These are phyloP conservation scores for Biscogniauxia sp. DNA, from an alignment of 2,329 filamentous ascomycete species.

Conservation along the genomic window DNA sequence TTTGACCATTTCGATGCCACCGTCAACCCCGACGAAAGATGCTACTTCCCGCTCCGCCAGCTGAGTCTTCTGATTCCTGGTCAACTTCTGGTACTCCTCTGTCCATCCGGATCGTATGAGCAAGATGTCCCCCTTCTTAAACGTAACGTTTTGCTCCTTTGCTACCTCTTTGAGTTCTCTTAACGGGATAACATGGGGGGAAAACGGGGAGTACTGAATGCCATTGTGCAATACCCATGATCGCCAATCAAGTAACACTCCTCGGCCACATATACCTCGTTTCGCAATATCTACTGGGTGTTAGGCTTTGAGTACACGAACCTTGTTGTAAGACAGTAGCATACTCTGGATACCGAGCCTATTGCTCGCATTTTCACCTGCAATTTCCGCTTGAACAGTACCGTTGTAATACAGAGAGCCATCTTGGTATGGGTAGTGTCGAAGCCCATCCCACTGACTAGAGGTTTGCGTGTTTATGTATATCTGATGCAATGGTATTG, in stretches of 20 bases:
- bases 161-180: slow-evolving; percentile 34
- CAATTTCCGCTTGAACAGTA: slow-evolving; percentile 40
- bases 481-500: not conserved
- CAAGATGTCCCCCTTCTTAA: slow-evolving; percentile 51
- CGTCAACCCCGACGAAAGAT: slow-evolving; percentile 8
- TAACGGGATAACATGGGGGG: slow-evolving; percentile 36
- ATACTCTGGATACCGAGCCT: slow-evolving; percentile 45
- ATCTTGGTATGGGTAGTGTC: slow-evolving; percentile 38
- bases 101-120: slow-evolving; percentile 42
- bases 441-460: slow-evolving; percentile 51
- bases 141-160: slow-evolving; percentile 40
- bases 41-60: slow-evolving; percentile 41
- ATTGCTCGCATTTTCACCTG: slow-evolving; percentile 37
- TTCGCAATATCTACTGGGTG: not conserved
- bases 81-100: slow-evolving; percentile 14
- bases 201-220: slow-evolving; percentile 40
- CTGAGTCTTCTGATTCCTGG: slow-evolving; percentile 28
- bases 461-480: not conserved
- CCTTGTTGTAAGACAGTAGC: not conserved
- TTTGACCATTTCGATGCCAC: slow-evolving; percentile 30
- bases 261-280: slow-evolving; percentile 37
- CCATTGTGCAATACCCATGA: slow-evolving; percentile 41
- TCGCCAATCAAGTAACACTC: slow-evolving; percentile 50
- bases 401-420: slow-evolving; percentile 49
- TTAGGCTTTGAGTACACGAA: not conserved